phyloP scores from a whole-genome alignment of 1,284 basidiomycete species.

The Tilletia setariae region DNA sequence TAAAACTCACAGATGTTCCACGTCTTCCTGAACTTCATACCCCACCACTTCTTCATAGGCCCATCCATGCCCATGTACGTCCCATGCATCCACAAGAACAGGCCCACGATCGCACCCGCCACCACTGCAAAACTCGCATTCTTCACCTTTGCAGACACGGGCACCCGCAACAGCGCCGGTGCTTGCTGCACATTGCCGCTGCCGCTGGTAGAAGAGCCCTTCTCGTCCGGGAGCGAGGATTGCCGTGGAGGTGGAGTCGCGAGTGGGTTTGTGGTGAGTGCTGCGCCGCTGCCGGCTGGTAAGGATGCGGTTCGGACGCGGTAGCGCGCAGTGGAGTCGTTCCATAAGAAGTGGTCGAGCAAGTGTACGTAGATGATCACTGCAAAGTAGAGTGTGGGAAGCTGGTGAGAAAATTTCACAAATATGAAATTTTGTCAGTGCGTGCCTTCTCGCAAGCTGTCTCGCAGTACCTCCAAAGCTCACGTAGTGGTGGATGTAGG shows the following conservation, averaged over 20 bases:
- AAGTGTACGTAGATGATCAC: slow-evolving; percentile 86
- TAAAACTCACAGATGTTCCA: slow-evolving; percentile 49
- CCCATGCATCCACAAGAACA: slow-evolving; percentile 91
- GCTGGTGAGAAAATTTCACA: slow-evolving; percentile 58
- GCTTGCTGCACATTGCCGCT: slow-evolving; percentile 14
- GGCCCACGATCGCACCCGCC: slow-evolving; percentile 65
- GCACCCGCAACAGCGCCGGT: slow-evolving; percentile 19
- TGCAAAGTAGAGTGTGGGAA: slow-evolving; percentile 92
- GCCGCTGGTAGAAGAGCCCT: slow-evolving; percentile 3
- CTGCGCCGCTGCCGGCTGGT: neutral
- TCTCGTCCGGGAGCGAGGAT: slow-evolving; percentile 5
- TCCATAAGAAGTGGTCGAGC: slow-evolving; percentile 75
- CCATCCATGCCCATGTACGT: slow-evolving; percentile 85
- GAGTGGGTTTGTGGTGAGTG: no score
- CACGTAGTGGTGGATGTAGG: slow-evolving; percentile 84
- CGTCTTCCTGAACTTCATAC: slow-evolving; percentile 49
- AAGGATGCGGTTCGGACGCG: slow-evolving; percentile 7
- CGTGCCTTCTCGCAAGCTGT: slow-evolving; percentile 14
- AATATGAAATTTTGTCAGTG: neutral
- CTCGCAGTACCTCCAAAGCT: slow-evolving; percentile 44
- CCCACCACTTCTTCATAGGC: slow-evolving; percentile 61
- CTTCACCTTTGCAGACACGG: slow-evolving; percentile 65
- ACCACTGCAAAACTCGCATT: slow-evolving; percentile 68
- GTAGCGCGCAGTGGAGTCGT: slow-evolving; percentile 47
- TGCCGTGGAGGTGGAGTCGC: neutral